A percentile compares a stretch with the other conserved stretches of the same genome.
These are phyloP conservation scores for Magnaporthiopsis rhizophila DNA, from an alignment of 2,329 filamentous ascomycete species.

Conservation along the genomic window DNA sequence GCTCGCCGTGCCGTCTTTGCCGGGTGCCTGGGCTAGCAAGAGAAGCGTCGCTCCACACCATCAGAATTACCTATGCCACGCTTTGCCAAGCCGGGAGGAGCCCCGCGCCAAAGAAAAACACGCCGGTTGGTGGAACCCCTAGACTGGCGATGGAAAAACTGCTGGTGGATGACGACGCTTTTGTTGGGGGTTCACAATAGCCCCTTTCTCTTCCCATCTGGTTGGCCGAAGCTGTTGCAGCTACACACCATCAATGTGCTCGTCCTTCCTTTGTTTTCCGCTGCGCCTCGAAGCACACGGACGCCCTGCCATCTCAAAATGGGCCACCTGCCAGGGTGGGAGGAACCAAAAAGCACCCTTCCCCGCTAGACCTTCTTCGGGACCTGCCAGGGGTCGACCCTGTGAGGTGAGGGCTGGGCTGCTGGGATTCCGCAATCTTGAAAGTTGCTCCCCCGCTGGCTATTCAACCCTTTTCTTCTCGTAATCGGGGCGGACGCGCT, in stretches of 20 bases:
- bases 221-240: not conserved
- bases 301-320: not conserved
- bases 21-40: not conserved
- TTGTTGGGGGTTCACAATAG: not conserved
- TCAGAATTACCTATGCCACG: not conserved
- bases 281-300: not conserved
- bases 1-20: slow-evolving; percentile 4
- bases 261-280: not conserved
- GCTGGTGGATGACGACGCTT: not conserved
- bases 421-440: not conserved
- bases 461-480: not conserved
- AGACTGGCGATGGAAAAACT: not conserved
- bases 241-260: not conserved
- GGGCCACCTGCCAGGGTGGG: not conserved
- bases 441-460: not conserved
- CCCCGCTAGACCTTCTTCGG: not conserved
- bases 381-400: not conserved
- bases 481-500: not conserved
- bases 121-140: not conserved
- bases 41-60: not conserved
- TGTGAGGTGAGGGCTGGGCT: not conserved
- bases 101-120: not conserved
- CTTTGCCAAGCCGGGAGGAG: not conserved
- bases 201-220: too few species aligned
- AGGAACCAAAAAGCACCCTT: not conserved